Evolutionary conservation across 306 rosid genomes (phyloP).

Genomic region (Trifolium dubium): DNA sequence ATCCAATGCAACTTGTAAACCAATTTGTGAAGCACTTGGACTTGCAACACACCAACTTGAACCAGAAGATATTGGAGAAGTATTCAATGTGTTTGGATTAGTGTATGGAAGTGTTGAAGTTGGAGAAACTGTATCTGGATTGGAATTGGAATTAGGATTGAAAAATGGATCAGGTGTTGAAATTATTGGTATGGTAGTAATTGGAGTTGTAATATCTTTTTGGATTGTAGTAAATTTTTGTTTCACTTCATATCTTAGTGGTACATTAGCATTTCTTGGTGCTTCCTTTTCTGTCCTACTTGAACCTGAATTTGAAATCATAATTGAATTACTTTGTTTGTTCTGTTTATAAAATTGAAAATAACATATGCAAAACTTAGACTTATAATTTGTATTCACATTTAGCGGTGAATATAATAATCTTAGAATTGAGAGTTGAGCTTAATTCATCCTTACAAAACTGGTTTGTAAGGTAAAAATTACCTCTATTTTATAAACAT

Average conservation of each 20-base stretch:
- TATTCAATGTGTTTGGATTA: slow-evolving; percentile 47
- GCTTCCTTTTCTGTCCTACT: slow-evolving; percentile 51
- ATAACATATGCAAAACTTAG: too few species aligned
- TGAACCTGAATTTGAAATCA: slow-evolving; percentile 58
- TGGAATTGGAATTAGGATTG: slow-evolving; percentile 64
- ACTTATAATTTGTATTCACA: too few species aligned
- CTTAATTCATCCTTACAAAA: too few species aligned
- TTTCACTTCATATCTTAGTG: slow-evolving; percentile 37
- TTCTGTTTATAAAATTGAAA: slow-evolving; percentile 31
- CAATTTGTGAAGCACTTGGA: slow-evolving; percentile 56
- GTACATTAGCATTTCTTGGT: slow-evolving; percentile 47
- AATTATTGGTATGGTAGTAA: slow-evolving; percentile 68
- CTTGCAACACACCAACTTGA: slow-evolving; percentile 85
- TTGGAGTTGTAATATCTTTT: slow-evolving; percentile 80
- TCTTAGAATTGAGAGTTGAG: too few species aligned
- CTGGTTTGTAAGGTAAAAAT: too few species aligned
- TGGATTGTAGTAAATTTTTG: slow-evolving; percentile 47
- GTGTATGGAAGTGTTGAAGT: slow-evolving; percentile 53
- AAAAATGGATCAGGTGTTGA: slow-evolving; percentile 53
- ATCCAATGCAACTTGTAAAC: slow-evolving; percentile 82
- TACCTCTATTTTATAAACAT: too few species aligned
- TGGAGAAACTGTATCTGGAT: slow-evolving; percentile 68
- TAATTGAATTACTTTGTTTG: slow-evolving; percentile 46
- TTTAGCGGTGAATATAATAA: too few species aligned
- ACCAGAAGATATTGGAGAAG: slow-evolving; percentile 51